Conservation (phyloP, 169 alveolate genomes). For the Fabrea salina region DNA sequence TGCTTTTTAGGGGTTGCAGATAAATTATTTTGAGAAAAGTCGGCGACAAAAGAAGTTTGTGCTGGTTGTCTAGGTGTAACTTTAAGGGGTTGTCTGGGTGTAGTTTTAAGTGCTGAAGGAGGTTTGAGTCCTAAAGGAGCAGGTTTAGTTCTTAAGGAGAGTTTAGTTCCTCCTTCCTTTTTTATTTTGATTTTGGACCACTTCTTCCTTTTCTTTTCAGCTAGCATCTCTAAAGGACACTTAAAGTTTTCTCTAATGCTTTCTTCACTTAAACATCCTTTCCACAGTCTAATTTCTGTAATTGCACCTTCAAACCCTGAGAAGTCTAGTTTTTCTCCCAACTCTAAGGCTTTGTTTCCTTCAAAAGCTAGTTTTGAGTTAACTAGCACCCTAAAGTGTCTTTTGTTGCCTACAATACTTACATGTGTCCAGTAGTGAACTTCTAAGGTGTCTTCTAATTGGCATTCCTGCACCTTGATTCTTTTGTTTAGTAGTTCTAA, state of each 20-base stretch:
- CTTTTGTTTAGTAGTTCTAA: background rate
- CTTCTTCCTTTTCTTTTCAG: slow-evolving; percentile 3
- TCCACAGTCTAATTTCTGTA: slow-evolving; percentile 22
- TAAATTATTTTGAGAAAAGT: too few species aligned
- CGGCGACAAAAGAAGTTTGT: too few species aligned
- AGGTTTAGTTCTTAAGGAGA: too few species aligned
- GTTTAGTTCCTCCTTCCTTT: background rate
- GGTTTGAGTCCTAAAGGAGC: too few species aligned
- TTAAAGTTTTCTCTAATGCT: background rate
- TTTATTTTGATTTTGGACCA: slow-evolving; percentile 4
- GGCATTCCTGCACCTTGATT: background rate
- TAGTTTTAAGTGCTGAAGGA: too few species aligned
- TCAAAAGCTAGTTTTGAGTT: background rate
- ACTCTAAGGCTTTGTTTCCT: background rate
- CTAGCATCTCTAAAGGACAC: slow-evolving; percentile 22
- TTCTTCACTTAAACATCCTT: background rate
- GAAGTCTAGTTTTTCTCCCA: background rate
- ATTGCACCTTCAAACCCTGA: background rate
- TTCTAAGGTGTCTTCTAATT: background rate
- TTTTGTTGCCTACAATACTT: background rate
- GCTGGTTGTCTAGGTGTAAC: too few species aligned
- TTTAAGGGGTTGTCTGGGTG: too few species aligned
- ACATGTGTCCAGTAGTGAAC: background rate
- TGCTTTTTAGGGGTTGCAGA: too few species aligned
- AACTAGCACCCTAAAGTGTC: background rate